Conservation (phyloP, 2,329 filamentous ascomycete genomes). For the Aureobasidium subglaciale region DNA sequence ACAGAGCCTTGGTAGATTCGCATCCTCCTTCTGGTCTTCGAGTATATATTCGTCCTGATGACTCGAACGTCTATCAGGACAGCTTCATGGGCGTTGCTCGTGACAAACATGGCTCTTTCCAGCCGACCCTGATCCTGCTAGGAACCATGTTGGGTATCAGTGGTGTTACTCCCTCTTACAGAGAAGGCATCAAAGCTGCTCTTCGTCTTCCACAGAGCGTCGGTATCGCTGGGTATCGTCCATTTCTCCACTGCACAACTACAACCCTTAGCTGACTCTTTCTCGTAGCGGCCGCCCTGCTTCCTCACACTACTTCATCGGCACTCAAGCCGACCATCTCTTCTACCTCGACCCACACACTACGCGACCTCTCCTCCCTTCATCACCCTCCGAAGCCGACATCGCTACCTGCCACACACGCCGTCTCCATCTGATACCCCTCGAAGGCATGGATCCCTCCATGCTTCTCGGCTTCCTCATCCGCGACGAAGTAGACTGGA, state of each 20-base stretch:
- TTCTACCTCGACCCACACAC: slow-evolving; percentile 95
- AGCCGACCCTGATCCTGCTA: slow-evolving; percentile 81
- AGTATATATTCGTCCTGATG: slow-evolving; percentile 85
- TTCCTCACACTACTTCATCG: slow-evolving; percentile 74
- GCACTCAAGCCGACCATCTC: slow-evolving; percentile 66
- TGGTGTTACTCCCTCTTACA: slow-evolving; percentile 88
- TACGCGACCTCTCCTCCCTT: slow-evolving; percentile 66
- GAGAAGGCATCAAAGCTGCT: slow-evolving; percentile 80
- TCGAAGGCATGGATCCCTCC: slow-evolving; percentile 93
- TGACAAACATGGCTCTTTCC: slow-evolving; percentile 57
- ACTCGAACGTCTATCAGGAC: slow-evolving; percentile 88
- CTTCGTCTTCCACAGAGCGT: slow-evolving; percentile 88
- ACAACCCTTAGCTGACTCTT: background rate
- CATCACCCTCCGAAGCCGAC: slow-evolving; percentile 57
- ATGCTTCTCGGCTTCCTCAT: slow-evolving; percentile 96
- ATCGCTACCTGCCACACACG: slow-evolving; percentile 80
- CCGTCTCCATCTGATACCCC: slow-evolving; percentile 70
- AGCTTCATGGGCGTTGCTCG: slow-evolving; percentile 72
- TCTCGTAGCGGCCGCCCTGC: slow-evolving; percentile 69
- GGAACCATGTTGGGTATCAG: slow-evolving; percentile 88
- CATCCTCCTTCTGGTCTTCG: slow-evolving; percentile 57
- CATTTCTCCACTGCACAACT: background rate
- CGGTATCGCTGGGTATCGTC: slow-evolving; percentile 63
- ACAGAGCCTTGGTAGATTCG: slow-evolving; percentile 66
- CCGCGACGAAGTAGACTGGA: slow-evolving; percentile 73